Evolutionary conservation across 1,139 yeast species (phyloP), one percentile per base, ranked within the genome.

Genomic region (Blastobotrys arbuscula): DNA sequence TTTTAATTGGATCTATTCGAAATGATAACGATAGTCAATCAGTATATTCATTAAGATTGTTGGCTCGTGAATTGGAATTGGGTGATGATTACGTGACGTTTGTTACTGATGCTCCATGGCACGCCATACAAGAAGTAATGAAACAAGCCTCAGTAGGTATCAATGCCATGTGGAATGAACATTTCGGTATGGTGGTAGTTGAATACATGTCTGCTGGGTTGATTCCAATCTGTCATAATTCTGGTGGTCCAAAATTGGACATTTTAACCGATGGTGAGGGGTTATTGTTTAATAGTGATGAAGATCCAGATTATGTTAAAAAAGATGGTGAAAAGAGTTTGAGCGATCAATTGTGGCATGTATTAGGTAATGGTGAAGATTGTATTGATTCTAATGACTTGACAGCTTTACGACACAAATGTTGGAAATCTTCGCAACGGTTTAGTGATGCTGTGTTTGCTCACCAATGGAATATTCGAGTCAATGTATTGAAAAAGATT

Each of bases 141-240:
- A 62, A 72, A n/a, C 68, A 67, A 8, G 79, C 90, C 1, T 79
- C 81, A 36, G 82, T 79, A 59, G 98, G 98, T 2, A 73, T 92
- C 43, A 90, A 94, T 61, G 92, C 96, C 24, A 94, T 94, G 99
- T 94, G 98, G 98, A 92, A 94, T 66, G 99, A 94, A 69, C 99
- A 94, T 69, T 94, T 94, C 64, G 99, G 99, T 18, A 94, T 94
- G 62, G 95, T 96, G 1, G 94, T 92, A 7, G 98, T 92, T 8
- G 99, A 94, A 67, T 90, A 90, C 62, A 74, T 86, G 71, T 83
- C 94, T 1, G 78, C 87, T 48, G 97, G 97, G 0, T 76, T 85
- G 19, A 79, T 92, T 18, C 97, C 98, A 0, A 71, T 94, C 3
- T 92, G 81, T 3, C 98, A 94, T 67, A 95, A 95, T 3, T 84